These are phyloP conservation scores for Carallia brachiata DNA, from an alignment of 345 rosid species.

Conservation along the genomic window DNA sequence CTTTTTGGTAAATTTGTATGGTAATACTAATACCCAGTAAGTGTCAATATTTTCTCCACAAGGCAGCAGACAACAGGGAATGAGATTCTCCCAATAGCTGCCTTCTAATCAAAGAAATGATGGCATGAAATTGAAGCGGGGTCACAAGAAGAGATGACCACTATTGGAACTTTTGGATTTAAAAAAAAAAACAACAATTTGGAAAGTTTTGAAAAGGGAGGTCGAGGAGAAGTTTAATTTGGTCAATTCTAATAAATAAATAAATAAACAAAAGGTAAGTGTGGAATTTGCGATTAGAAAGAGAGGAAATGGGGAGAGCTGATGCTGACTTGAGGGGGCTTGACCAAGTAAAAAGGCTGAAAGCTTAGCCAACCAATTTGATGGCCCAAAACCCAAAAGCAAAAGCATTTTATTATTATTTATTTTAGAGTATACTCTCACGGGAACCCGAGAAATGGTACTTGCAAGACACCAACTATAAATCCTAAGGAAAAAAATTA, in stretches of 20 bases:
- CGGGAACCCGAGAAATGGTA: slow-evolving; percentile 18
- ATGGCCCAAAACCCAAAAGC: slow-evolving; percentile 14
- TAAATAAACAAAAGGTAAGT: slow-evolving; percentile 7
- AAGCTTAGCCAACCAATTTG: slow-evolving; percentile 12
- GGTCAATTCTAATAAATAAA: slow-evolving; percentile 31
- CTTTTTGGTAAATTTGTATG: not conserved
- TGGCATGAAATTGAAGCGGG: slow-evolving; percentile 22
- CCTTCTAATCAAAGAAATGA: slow-evolving; percentile 25
- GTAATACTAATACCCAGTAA: not conserved
- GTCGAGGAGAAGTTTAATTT: not conserved
- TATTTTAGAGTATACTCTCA: not conserved
- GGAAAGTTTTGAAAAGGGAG: not conserved
- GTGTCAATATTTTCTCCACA: not conserved
- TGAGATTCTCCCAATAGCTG: slow-evolving; percentile 30
- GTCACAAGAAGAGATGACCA: not conserved
- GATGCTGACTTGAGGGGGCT: slow-evolving; percentile 7
- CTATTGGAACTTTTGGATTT: not conserved
- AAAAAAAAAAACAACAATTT: not conserved
- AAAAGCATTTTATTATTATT: slow-evolving; percentile 19
- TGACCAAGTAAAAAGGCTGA: slow-evolving; percentile 16
- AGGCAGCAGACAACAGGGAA: slow-evolving; percentile 15
- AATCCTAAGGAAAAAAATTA: too few relatives aligned
- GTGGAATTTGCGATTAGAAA: slow-evolving; percentile 28
- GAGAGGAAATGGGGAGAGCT: not conserved
- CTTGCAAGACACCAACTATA: not conserved